Conservation (phyloP, 352 stramenopile genomes). For the Pythium myriotylum region DNA sequence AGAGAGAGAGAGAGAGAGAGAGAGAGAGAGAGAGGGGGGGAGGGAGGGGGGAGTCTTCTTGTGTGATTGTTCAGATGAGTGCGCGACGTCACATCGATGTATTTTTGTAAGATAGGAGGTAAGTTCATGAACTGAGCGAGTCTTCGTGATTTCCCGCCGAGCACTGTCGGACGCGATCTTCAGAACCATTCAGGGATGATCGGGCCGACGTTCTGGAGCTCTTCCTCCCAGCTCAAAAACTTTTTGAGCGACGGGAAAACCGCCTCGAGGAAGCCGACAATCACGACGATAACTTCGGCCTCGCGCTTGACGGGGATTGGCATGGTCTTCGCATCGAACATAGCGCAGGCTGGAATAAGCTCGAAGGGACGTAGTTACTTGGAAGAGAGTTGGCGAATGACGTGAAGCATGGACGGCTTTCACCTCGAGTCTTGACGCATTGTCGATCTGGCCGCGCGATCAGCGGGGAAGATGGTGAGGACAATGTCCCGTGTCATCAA, state of each 20-base stretch:
- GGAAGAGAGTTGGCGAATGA: not conserved
- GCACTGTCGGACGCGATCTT: not conserved
- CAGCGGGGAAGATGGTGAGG: too few species aligned
- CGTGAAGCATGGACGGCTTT: not conserved
- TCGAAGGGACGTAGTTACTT: too few species aligned
- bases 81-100: too few species aligned
- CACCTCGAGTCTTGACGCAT: too few species aligned
- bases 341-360: too few species aligned
- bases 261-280: not conserved
- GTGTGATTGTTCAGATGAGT: too few species aligned
- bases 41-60: too few species aligned
- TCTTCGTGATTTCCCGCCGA: not conserved
- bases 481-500: too few species aligned
- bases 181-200: slow-evolving; percentile 4
- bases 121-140: not conserved
- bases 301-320: not conserved
- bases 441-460: too few species aligned
- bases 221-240: slow-evolving; percentile 9
- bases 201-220: not conserved
- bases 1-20: too few species aligned
- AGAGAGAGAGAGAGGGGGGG: too few species aligned
- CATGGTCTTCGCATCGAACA: not conserved
- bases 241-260: slow-evolving; percentile 4
- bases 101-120: not conserved
- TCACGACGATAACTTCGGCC: not conserved